Conservation (phyloP, 2,329 filamentous ascomycete species). For the Fusarium sp. region DNA sequence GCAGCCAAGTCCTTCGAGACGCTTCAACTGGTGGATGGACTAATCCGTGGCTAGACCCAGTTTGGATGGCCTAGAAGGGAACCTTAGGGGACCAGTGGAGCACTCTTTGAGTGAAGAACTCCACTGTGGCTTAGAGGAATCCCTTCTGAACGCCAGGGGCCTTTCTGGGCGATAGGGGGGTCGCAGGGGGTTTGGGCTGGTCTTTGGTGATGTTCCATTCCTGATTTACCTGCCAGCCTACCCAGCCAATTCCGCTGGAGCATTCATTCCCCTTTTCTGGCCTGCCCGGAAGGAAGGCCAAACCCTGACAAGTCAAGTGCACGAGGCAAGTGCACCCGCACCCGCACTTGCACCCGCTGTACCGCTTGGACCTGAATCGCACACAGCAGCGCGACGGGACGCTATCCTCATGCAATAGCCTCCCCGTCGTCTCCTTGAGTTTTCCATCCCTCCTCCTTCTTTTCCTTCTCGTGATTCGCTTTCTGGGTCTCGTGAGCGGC, state of each 20-base stretch:
- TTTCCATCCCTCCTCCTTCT: slow-evolving; percentile 33
- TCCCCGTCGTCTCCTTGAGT: slow-evolving; percentile 22
- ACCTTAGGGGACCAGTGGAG: slow-evolving; percentile 34
- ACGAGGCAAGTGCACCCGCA: slow-evolving; percentile 29
- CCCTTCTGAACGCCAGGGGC: slow-evolving; percentile 24
- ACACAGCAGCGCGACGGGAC: slow-evolving; percentile 37
- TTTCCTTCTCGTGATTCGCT: slow-evolving; percentile 21
- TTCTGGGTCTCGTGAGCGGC: slow-evolving; percentile 28
- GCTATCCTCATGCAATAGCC: slow-evolving; percentile 21
- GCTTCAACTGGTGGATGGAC: slow-evolving; percentile 38
- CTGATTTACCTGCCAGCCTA: slow-evolving; percentile 6
- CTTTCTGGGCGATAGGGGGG: slow-evolving; percentile 7
- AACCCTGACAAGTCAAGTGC: background rate
- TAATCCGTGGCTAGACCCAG: slow-evolving; percentile 28
- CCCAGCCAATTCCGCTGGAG: background rate
- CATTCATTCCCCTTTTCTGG: slow-evolving; percentile 6
- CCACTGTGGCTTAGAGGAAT: slow-evolving; percentile 38
- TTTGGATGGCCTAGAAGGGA: slow-evolving; percentile 25
- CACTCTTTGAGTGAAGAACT: slow-evolving; percentile 27
- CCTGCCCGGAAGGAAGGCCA: slow-evolving; percentile 5
- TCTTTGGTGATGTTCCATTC: background rate
- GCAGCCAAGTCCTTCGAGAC: slow-evolving; percentile 33
- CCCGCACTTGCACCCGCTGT: slow-evolving; percentile 28
- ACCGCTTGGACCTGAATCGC: slow-evolving; percentile 40
- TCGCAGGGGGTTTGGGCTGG: background rate